These are phyloP conservation scores for Teratosphaeria gauchensis DNA, from an alignment of 2,329 filamentous ascomycete genomes.

Conservation along the genomic window DNA sequence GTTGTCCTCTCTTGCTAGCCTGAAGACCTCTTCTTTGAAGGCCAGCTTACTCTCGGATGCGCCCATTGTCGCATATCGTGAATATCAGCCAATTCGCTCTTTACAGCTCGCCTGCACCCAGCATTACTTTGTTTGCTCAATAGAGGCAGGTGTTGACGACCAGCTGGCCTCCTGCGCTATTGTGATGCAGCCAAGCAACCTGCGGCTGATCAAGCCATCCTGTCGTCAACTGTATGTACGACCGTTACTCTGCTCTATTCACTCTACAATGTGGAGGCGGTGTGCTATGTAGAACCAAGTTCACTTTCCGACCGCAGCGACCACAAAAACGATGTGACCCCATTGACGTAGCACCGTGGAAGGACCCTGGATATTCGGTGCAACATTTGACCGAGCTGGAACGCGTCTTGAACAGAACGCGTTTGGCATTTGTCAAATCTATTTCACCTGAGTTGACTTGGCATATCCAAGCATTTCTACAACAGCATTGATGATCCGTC, in stretches of 20 bases:
- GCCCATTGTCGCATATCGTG: conserved; percentile 56
- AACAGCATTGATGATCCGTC: not conserved
- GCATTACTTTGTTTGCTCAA: not conserved
- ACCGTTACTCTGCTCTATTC: not conserved
- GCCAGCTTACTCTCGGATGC: conserved; percentile 97
- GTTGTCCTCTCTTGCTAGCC: conserved; percentile 79
- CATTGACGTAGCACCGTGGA: not conserved
- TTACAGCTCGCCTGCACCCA: not conserved
- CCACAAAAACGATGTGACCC: not conserved
- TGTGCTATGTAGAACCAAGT: not conserved
- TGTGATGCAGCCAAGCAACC: not conserved
- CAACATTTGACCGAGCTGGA: not conserved
- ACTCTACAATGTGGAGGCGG: not conserved
- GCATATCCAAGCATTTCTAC: not conserved
- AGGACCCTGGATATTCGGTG: not conserved
- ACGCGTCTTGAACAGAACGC: not conserved
- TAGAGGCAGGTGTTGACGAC: not conserved
- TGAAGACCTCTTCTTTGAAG: conserved; percentile 97
- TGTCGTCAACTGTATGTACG: not conserved
- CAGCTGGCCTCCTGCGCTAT: not conserved
- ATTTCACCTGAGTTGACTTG: not conserved
- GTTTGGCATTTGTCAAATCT: not conserved
- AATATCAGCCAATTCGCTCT: not conserved
- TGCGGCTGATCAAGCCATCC: not conserved
- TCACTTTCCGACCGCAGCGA: not conserved